phyloP scores from a whole-genome alignment of 306 rosid species.

The Casuarina equisetifolia region DNA sequence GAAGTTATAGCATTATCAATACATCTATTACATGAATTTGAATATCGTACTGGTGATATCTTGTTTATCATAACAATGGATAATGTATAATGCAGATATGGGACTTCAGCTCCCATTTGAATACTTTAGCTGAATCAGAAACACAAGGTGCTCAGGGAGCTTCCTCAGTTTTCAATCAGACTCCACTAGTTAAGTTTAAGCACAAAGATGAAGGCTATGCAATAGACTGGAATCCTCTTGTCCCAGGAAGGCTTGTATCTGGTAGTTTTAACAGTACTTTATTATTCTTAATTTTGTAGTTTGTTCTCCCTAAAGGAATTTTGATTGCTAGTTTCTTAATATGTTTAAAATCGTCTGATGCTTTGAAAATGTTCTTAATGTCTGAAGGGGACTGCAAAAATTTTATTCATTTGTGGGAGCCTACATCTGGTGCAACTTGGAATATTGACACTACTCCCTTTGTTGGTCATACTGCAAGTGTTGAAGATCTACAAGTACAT shows the following conservation, averaged over 20 bases:
- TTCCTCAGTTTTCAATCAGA: slow-evolving; percentile 64
- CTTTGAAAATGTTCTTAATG: slow-evolving; percentile 20
- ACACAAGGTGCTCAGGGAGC: slow-evolving; percentile 65
- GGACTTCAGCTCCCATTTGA: slow-evolving; percentile 87
- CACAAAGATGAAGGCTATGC: slow-evolving; percentile 95
- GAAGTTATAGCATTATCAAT: background rate
- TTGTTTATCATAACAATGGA: background rate
- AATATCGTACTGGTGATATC: background rate
- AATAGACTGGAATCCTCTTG: slow-evolving; percentile 84
- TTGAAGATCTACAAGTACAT: slow-evolving; percentile 90
- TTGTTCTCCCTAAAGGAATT: slow-evolving; percentile 6
- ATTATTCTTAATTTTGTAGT: slow-evolving; percentile 6
- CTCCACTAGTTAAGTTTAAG: slow-evolving; percentile 58
- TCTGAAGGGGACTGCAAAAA: slow-evolving; percentile 82
- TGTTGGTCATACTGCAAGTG: slow-evolving; percentile 74
- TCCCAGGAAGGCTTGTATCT: slow-evolving; percentile 77
- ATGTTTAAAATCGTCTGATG: slow-evolving; percentile 13
- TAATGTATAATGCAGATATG: slow-evolving; percentile 56
- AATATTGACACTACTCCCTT: slow-evolving; percentile 66
- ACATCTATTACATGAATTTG: background rate
- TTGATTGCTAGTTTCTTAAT: slow-evolving; percentile 7
- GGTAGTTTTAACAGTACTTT: slow-evolving; percentile 40
- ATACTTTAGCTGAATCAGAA: slow-evolving; percentile 72
- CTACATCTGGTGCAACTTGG: slow-evolving; percentile 73
- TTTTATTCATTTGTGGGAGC: slow-evolving; percentile 84